A percentile compares a stretch with the other conserved stretches of the same genome.
Evolutionary conservation across 225 moss, liverwort and hornwort genomes (phyloP).

Genomic region (Bryum argenteum): DNA sequence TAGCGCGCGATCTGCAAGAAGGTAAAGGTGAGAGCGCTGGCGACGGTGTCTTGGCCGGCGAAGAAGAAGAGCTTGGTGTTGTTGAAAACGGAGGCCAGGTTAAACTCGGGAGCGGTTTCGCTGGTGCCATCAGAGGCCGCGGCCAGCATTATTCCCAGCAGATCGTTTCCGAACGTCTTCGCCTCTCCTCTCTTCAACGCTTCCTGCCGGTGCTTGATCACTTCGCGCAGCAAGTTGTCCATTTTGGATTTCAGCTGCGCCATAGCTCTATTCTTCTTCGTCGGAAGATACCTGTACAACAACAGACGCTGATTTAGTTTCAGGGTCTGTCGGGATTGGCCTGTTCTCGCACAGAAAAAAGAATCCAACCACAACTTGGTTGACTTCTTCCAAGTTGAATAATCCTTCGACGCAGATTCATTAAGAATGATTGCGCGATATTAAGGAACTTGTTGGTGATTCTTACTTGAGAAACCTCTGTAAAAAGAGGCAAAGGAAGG

Average conservation of each 20-base stretch:
- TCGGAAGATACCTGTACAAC: conserved; percentile 45
- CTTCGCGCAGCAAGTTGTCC: conserved; percentile 33
- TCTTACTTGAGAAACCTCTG: no score
- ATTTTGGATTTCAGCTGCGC: conserved; percentile 21
- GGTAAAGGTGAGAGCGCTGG: conserved; percentile 40
- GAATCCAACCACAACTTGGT: no score
- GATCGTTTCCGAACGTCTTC: conserved; percentile 28
- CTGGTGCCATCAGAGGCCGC: conserved; percentile 42
- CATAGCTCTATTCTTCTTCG: conserved; percentile 37
- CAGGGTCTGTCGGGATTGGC: not conserved
- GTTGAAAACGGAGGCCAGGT: conserved; percentile 46
- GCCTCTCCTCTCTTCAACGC: conserved; percentile 18
- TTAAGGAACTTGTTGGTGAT: no score
- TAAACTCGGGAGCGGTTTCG: conserved; percentile 35
- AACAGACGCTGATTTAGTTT: not conserved
- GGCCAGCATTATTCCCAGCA: conserved; percentile 49
- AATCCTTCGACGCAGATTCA: no score
- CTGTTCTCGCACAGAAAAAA: not conserved
- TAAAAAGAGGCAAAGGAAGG: no score
- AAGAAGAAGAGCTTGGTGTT: conserved; percentile 58
- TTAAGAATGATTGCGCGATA: no score
- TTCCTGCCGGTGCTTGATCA: conserved; percentile 33
- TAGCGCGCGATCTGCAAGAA: conserved; percentile 50
- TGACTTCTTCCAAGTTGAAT: no score
- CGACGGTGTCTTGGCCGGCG: conserved; percentile 55